Evolutionary conservation across 2,329 filamentous ascomycete genomes (phyloP).

Genomic region (Pochonia chlamydosporia): DNA sequence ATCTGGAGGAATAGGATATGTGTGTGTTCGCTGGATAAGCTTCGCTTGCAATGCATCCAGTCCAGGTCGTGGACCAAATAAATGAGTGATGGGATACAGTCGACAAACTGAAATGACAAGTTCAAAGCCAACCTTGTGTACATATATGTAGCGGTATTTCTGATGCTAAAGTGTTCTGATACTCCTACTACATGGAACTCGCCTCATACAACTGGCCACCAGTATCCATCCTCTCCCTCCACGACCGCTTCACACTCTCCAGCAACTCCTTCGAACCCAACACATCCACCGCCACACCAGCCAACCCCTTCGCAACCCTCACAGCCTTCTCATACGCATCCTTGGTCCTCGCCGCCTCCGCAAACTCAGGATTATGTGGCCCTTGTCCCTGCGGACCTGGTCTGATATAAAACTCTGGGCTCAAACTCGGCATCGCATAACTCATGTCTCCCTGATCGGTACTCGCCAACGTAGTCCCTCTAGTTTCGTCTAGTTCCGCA

Average conservation of each 20-base stretch:
- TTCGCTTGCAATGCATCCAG: too few relatives aligned
- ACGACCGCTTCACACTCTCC: not conserved
- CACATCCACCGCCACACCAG: not conserved
- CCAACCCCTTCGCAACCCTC: slow-evolving; percentile 32
- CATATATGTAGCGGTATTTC: too few relatives aligned
- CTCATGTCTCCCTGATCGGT: slow-evolving; percentile 56
- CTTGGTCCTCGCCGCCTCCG: slow-evolving; percentile 40
- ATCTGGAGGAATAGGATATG: too few relatives aligned
- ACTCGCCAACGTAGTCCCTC: slow-evolving; percentile 41
- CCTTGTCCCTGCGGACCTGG: slow-evolving; percentile 28
- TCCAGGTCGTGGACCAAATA: too few relatives aligned
- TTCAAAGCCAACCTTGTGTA: too few relatives aligned
- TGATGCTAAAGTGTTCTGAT: too few relatives aligned
- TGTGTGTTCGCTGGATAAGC: too few relatives aligned
- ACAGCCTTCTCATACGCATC: slow-evolving; percentile 36
- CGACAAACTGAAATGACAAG: too few relatives aligned
- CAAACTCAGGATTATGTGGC: slow-evolving; percentile 49
- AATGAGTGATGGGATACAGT: too few relatives aligned
- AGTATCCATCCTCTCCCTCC: not conserved
- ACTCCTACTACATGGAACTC: too few relatives aligned
- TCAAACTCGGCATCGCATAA: slow-evolving; percentile 50
- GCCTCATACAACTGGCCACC: not conserved
- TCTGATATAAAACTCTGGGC: slow-evolving; percentile 43
- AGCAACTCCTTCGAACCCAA: not conserved
- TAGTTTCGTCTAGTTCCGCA: slow-evolving; percentile 33